Base-by-base conservation (phyloP, 2,329 filamentous ascomycete genomes). In the Xylariaceae sp. region DNA sequence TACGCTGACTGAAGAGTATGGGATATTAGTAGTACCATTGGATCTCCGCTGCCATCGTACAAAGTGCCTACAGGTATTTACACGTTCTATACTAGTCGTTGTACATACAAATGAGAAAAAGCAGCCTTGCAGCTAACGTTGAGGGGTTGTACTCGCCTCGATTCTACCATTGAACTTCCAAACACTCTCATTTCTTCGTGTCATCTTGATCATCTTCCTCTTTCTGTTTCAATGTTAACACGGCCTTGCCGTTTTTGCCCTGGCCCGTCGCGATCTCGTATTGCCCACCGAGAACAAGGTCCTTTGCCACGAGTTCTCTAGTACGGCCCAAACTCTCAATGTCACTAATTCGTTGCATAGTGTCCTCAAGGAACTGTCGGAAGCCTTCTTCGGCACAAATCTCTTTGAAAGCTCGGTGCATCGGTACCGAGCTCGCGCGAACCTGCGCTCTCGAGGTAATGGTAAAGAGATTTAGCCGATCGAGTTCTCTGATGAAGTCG, bases 321-420 rank as follows among this genome's bases (percentile, higher is more conserved):
- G 94, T 99, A 55, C 94, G 78, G 33, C 91, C 92, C 54, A 99
- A 76, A 62, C 86, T 91, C 75, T 99, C 94, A 65, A 99, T 99
- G 56, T 87, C 91, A n/a, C 78, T 72, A 58, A 99, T 99, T 18
- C 94, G 81, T 51, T 92, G 80, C 19, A 96, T 73, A 0, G 94
- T 97, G 3, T 80, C 84, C 53, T 95, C 84, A 14, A 99, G 73
- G 66, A 90, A 86, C 56, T 91, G 75, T 19, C 90, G 83, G 67
- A 99, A 99, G 6, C 88, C 88, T 4, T 82, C 78, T 59, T 86
- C 71, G 3, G 74, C 68, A 65, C 90, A 96, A 11, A 99, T 91
- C 62, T 91, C 83, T 49, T 83, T 80, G 70, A 99, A 95, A 0
- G 94, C 94, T 43, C 84, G 83, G 69, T 95, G 90, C 94, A 99